These are phyloP conservation scores for Leishmania guyanensis DNA, from an alignment of 208 protist genomes.

Conservation along the genomic window DNA sequence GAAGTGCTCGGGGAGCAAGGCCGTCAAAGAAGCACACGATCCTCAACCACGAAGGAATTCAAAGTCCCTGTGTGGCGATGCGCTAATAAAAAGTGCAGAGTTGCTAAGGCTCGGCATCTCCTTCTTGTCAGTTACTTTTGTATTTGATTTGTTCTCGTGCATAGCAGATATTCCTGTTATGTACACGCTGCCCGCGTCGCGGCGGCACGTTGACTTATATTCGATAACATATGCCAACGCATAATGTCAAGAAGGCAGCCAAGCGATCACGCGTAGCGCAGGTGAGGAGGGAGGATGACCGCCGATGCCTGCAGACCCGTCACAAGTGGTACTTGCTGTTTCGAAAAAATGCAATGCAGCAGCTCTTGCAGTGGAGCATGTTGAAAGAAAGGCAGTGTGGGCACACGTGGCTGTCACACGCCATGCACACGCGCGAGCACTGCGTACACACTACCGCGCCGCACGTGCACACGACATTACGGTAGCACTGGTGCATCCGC, in stretches of 20 bases:
- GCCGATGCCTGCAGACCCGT: constrained; percentile 6
- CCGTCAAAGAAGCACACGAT: neutral
- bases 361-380: constrained; percentile 77
- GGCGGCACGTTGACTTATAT: neutral
- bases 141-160: neutral
- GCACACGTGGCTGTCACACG: constrained; percentile 73
- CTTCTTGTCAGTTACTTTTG: neutral
- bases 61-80: neutral
- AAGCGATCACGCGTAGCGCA: neutral
- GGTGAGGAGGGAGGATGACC: neutral
- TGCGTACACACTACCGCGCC: constrained; percentile 49
- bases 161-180: neutral
- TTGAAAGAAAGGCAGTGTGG: constrained; percentile 47
- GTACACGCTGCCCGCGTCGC: neutral
- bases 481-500: constrained; percentile 47
- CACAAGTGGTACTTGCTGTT: constrained; percentile 54
- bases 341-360: constrained; percentile 70
- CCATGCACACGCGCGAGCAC: constrained; percentile 67
- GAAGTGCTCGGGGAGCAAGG: neutral
- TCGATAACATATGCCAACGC: too few species aligned
- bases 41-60: neutral
- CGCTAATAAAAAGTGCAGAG: neutral
- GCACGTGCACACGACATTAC: constrained; percentile 54
- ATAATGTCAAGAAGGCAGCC: neutral
- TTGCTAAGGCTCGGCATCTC: neutral